Conservation (phyloP, 176 grass and related monocot species). For the Oryza meyeriana region DNA sequence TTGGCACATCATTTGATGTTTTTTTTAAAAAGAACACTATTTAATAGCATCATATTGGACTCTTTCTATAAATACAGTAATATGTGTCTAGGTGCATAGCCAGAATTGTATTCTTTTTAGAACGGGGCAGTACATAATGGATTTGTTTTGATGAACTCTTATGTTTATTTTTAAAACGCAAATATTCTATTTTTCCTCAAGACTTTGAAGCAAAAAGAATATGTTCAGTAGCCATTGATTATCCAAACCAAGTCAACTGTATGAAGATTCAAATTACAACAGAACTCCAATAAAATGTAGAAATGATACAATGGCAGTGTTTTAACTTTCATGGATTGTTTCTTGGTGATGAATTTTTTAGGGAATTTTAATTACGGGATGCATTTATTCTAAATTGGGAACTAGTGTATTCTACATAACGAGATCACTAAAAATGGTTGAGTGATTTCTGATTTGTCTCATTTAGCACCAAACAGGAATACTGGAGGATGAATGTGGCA, state of each 20-base stretch:
- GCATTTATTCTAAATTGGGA: background rate
- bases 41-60: background rate
- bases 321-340: background rate
- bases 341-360: background rate
- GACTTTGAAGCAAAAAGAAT: background rate
- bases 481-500: background rate
- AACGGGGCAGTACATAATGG: background rate
- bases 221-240: background rate
- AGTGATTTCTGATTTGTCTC: background rate
- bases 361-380: background rate
- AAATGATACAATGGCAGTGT: background rate
- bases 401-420: background rate
- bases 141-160: background rate
- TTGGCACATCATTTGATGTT: background rate
- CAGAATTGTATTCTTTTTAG: no score
- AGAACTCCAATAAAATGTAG: background rate
- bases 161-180: background rate
- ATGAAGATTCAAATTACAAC: background rate
- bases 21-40: background rate
- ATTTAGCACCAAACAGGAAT: background rate
- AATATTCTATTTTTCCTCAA: background rate
- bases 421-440: background rate
- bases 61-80: background rate
- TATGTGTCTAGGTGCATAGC: background rate
- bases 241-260: background rate